Percentiles rank a stretch among this genome's conserved stretches.
Evolutionary conservation across 1,139 yeast species (phyloP).

Genomic region (Insectozyma bohioensis): DNA sequence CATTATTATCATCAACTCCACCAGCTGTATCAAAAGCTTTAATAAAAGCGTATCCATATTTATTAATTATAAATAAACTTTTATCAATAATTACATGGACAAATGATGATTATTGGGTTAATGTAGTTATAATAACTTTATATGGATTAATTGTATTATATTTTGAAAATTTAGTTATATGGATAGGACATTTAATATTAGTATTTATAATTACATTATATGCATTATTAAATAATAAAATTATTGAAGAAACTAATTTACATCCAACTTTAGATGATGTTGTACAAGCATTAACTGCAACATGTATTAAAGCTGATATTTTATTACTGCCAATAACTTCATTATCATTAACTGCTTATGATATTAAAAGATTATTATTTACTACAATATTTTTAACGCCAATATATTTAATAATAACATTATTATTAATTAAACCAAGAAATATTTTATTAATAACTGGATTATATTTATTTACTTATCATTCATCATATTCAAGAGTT

Average conservation of each 20-base stretch:
- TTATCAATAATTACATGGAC: slow-evolving; percentile 89
- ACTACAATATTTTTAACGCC: slow-evolving; percentile 88
- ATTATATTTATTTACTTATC: slow-evolving; percentile 70
- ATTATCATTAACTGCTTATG: slow-evolving; percentile 69
- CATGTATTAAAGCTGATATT: slow-evolving; percentile 74
- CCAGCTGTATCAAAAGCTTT: slow-evolving; percentile 86
- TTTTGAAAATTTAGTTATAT: slow-evolving; percentile 68
- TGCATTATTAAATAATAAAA: slow-evolving; percentile 56
- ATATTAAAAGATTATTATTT: slow-evolving; percentile 73
- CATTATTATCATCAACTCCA: slow-evolving; percentile 78
- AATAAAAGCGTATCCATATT: slow-evolving; percentile 79
- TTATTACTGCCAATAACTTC: slow-evolving; percentile 75
- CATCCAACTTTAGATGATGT: slow-evolving; percentile 89
- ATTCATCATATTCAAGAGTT: slow-evolving; percentile 80
- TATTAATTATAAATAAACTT: slow-evolving; percentile 66
- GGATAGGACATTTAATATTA: slow-evolving; percentile 76
- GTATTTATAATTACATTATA: slow-evolving; percentile 69
- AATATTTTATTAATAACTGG: slow-evolving; percentile 63
- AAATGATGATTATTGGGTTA: slow-evolving; percentile 77
- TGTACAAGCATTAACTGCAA: slow-evolving; percentile 74
- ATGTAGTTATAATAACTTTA: slow-evolving; percentile 58
- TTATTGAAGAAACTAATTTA: slow-evolving; percentile 52
- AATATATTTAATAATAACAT: slow-evolving; percentile 66
- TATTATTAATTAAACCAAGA: slow-evolving; percentile 69
- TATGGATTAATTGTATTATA: slow-evolving; percentile 66